phyloP scores from a whole-genome alignment of 2,329 filamentous ascomycete species.

The Colletotrichum simmondsii region DNA sequence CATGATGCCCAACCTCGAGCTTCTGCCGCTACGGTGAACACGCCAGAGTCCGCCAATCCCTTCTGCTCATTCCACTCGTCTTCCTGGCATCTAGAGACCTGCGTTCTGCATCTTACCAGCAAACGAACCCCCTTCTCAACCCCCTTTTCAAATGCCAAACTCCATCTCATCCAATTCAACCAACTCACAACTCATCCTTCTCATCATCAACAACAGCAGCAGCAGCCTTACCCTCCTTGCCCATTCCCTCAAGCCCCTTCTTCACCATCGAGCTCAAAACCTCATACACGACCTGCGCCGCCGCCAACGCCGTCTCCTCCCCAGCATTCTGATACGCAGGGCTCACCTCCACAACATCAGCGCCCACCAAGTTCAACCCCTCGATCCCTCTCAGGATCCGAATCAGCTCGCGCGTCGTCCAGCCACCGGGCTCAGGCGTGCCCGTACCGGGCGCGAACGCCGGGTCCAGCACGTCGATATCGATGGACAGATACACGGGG shows the following conservation, averaged over 20 bases:
- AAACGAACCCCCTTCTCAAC: neutral
- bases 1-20: neutral
- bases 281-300: constrained; percentile 86
- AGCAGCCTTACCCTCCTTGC: constrained; percentile 43
- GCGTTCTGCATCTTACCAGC: neutral
- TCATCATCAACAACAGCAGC: constrained; percentile 19
- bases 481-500: constrained; percentile 80
- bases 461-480: constrained; percentile 51
- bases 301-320: constrained; percentile 85
- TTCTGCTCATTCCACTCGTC: neutral
- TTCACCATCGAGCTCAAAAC: constrained; percentile 82
- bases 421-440: constrained; percentile 90
- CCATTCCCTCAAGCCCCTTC: constrained; percentile 53
- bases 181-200: constrained; percentile 51
- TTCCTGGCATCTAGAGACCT: neutral
- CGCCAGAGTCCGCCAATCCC: neutral
- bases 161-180: neutral
- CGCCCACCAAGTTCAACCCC: constrained; percentile 84
- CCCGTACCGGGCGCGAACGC: constrained; percentile 76
- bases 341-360: constrained; percentile 89
- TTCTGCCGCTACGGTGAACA: neutral
- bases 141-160: neutral
- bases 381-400: constrained; percentile 85
- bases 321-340: constrained; percentile 85
- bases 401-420: constrained; percentile 90